A percentile compares a stretch with the other conserved stretches of the same genome.
phyloP scores from a whole-genome alignment of 768 basidiomycete genomes.

The Kwoniella shandongensis region DNA sequence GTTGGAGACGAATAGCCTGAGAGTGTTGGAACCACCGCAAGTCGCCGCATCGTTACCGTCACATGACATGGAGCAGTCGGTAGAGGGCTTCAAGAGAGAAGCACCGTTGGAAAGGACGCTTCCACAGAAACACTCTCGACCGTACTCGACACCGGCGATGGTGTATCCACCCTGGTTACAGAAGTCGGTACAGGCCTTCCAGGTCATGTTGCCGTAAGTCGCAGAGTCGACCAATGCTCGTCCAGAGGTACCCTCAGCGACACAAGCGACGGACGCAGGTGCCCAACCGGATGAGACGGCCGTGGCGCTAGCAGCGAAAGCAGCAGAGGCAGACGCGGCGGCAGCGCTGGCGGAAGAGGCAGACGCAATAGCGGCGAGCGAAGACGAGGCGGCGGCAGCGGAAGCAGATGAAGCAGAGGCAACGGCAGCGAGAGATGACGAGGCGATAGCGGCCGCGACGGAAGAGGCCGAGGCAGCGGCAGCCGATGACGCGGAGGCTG shows the following conservation, averaged over 20 bases:
- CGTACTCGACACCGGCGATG: conserved; percentile 51
- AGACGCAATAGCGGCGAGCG: no score
- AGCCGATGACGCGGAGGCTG: background rate
- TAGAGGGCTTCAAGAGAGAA: conserved; percentile 9
- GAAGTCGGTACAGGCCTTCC: conserved; percentile 41
- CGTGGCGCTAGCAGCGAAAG: background rate
- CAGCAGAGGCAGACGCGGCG: background rate
- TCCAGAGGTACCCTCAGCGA: conserved; percentile 23
- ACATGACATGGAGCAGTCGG: conserved; percentile 22
- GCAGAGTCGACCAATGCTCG: conserved; percentile 22
- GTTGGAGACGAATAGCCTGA: conserved; percentile 15
- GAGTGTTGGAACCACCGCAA: conserved; percentile 17
- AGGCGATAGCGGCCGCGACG: background rate
- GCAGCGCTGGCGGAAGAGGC: background rate
- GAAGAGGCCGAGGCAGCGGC: background rate
- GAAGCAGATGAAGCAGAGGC: background rate
- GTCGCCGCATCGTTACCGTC: conserved; percentile 7
- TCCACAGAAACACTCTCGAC: conserved; percentile 56
- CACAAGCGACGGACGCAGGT: conserved; percentile 17
- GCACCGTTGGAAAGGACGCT: conserved; percentile 60
- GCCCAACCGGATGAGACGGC: conserved; percentile 16
- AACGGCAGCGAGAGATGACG: no score
- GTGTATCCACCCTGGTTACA: conserved; percentile 47
- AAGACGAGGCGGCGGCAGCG: background rate
- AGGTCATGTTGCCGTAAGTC: conserved; percentile 37